phyloP scores from a whole-genome alignment of 2,329 filamentous ascomycete species.

The Metarhizium album region DNA sequence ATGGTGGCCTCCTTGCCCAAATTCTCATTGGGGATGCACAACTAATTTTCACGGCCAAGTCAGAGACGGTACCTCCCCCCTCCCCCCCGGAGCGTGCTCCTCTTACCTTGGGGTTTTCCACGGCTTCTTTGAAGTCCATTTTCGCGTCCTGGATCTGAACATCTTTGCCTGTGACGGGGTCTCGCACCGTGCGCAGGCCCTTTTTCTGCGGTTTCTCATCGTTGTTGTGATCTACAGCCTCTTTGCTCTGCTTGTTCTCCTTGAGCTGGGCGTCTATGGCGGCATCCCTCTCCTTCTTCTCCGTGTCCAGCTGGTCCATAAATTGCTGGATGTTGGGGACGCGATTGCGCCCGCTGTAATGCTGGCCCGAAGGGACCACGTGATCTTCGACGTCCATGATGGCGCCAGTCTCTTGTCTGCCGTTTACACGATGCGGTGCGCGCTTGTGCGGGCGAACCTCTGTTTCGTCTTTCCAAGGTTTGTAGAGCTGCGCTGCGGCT shows the following conservation, averaged over 20 bases:
- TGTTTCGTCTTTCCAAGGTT: no score
- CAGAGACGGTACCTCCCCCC: no score
- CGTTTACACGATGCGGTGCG: neutral
- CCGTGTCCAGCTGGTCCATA: conserved; percentile 62
- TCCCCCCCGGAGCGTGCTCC: neutral
- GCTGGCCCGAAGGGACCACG: conserved; percentile 41
- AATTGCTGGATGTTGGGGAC: conserved; percentile 85
- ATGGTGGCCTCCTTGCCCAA: conserved; percentile 64
- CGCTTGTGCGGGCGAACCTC: no score
- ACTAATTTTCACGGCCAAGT: conserved; percentile 25
- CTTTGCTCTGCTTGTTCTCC: conserved; percentile 22
- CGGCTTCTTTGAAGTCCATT: conserved; percentile 54
- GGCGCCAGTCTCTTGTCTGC: neutral
- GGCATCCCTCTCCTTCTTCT: conserved; percentile 67
- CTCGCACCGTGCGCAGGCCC: conserved; percentile 63
- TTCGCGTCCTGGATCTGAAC: conserved; percentile 79
- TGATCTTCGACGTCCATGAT: conserved; percentile 30
- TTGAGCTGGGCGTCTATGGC: conserved; percentile 51
- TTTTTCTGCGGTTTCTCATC: conserved; percentile 25
- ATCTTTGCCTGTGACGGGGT: conserved; percentile 78
- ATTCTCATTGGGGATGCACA: conserved; percentile 86
- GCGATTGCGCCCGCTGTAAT: conserved; percentile 75
- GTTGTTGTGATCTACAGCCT: conserved; percentile 33
- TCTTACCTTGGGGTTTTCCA: conserved; percentile 58
- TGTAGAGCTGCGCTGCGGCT: no score